Percentiles rank a stretch among this genome's conserved stretches.
phyloP scores from a whole-genome alignment of 768 basidiomycete species.

The Amanita rubescens region DNA sequence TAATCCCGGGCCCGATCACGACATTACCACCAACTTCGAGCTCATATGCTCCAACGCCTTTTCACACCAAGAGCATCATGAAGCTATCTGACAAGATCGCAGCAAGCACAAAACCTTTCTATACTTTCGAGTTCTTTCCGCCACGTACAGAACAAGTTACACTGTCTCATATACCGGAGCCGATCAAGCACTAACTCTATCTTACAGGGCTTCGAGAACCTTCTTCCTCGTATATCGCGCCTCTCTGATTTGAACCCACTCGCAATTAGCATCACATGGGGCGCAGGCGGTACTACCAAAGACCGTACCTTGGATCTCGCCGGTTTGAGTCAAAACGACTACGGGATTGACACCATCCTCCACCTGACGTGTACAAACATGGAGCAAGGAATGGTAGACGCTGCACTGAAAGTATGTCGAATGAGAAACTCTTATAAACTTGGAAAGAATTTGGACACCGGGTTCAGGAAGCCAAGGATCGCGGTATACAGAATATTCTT shows the following conservation, averaged over 20 bases:
- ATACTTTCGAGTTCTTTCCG: conserved; percentile 95
- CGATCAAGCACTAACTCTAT: background rate
- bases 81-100: conserved; percentile 69
- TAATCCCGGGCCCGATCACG: too few species aligned
- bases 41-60: too few species aligned
- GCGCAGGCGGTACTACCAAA: conserved; percentile 89
- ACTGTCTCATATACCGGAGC: background rate
- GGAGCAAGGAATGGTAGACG: conserved; percentile 81
- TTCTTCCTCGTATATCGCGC: conserved; percentile 80
- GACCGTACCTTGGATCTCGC: conserved; percentile 87
- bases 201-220: conserved; percentile 80
- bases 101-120: conserved; percentile 56
- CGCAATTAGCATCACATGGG: conserved; percentile 94
- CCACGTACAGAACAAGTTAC: conserved; percentile 84
- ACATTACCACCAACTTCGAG: too few species aligned
- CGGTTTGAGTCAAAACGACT: conserved; percentile 59
- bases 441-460: conserved; percentile 2
- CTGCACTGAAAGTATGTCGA: conserved; percentile 64
- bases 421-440: background rate
- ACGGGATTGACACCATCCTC: conserved; percentile 80
- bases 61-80: conserved; percentile 31
- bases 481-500: conserved; percentile 83
- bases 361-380: conserved; percentile 98
- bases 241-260: conserved; percentile 71
- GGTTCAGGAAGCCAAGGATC: conserved; percentile 62